phyloP scores from a whole-genome alignment of 1,139 yeast genomes.

The Sugiyamaella pinicola region DNA sequence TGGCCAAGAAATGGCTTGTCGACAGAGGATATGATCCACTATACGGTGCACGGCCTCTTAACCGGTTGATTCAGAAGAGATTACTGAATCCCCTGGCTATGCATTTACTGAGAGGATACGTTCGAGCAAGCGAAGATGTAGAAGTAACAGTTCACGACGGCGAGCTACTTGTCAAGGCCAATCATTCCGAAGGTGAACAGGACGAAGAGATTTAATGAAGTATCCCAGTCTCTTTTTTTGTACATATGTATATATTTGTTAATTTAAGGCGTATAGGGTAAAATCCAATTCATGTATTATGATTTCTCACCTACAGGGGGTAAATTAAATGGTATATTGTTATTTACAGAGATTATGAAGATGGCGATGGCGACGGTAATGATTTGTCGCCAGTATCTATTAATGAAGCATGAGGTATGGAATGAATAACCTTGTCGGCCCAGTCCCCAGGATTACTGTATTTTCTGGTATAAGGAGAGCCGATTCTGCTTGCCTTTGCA shows the following conservation, averaged over 20 bases:
- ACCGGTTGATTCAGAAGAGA: constrained; percentile 80
- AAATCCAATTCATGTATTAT: too few species aligned
- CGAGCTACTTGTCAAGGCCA: constrained; percentile 49
- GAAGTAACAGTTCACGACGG: constrained; percentile 46
- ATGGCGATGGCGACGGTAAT: constrained; percentile 20
- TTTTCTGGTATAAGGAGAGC: constrained; percentile 31
- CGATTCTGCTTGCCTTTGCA: constrained; percentile 30
- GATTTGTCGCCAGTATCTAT: constrained; percentile 30
- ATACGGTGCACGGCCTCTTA: constrained; percentile 95
- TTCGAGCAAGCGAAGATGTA: constrained; percentile 70
- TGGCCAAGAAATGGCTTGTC: constrained; percentile 74
- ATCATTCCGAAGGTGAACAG: constrained; percentile 45
- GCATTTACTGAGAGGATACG: constrained; percentile 74
- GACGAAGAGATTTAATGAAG: constrained; percentile 18
- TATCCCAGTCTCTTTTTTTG: too few species aligned
- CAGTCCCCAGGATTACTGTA: constrained; percentile 29
- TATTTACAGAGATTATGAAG: constrained; percentile 10
- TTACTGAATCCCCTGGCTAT: constrained; percentile 85
- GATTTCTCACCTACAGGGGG: too few species aligned
- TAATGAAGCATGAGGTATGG: constrained; percentile 39
- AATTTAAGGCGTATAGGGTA: too few species aligned
- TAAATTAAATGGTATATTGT: not conserved
- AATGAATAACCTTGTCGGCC: constrained; percentile 34
- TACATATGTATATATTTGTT: not conserved
- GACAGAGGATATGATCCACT: constrained; percentile 85